Percentiles rank a stretch among this genome's conserved stretches.
Conservation (phyloP, 2,329 filamentous ascomycete genomes). For the Diaporthe vexans region DNA sequence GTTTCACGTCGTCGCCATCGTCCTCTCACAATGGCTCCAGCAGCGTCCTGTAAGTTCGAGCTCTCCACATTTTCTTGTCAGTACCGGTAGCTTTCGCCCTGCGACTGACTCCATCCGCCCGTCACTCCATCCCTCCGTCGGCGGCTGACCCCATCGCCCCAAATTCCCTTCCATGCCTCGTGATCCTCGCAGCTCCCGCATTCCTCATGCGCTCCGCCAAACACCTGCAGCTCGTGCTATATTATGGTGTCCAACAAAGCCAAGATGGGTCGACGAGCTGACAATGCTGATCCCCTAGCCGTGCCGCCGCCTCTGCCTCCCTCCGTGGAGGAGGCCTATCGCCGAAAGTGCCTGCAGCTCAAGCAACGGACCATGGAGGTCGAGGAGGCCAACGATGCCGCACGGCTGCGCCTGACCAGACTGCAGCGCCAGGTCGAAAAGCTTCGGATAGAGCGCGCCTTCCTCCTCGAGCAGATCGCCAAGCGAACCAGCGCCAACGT, state of each 20-base stretch:
- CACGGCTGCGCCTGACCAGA: slow-evolving; percentile 82
- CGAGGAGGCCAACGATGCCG: slow-evolving; percentile 90
- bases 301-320: slow-evolving; percentile 79
- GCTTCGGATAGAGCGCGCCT: slow-evolving; percentile 87
- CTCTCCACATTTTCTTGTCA: slow-evolving; percentile 41
- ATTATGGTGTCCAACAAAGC: slow-evolving; percentile 37
- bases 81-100: slow-evolving; percentile 34
- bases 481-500: slow-evolving; percentile 82
- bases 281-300: slow-evolving; percentile 51
- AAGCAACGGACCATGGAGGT: slow-evolving; percentile 93
- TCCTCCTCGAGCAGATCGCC: slow-evolving; percentile 79
- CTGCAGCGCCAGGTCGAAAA: slow-evolving; percentile 91
- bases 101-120: slow-evolving; percentile 37
- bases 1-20: background rate
- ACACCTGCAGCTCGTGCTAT: slow-evolving; percentile 14
- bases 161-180: slow-evolving; percentile 29
- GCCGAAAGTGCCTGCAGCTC: slow-evolving; percentile 94
- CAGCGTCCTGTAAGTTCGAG: slow-evolving; percentile 39
- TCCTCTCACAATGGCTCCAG: slow-evolving; percentile 38
- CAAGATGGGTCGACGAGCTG: slow-evolving; percentile 50
- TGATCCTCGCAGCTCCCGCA: background rate
- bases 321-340: slow-evolving; percentile 95
- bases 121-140: slow-evolving; percentile 19
- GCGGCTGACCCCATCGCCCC: slow-evolving; percentile 29
- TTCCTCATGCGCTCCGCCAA: slow-evolving; percentile 4